phyloP scores from a whole-genome alignment of 129 eudicot genomes.

The Kitagawia praeruptora region DNA sequence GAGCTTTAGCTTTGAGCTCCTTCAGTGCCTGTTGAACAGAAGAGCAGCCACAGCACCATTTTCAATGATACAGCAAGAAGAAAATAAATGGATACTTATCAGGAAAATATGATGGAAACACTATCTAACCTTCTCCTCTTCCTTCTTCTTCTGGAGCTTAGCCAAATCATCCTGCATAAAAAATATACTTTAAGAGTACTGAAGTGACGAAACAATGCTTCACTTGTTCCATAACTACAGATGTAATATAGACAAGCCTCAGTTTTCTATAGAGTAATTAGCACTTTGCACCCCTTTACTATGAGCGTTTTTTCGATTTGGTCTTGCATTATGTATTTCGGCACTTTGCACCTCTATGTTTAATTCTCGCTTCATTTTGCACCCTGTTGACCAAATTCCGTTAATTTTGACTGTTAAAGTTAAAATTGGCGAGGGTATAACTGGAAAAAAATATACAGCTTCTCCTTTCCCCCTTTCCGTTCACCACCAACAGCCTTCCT shows the following conservation, averaged over 20 bases:
- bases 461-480: too few relatives aligned
- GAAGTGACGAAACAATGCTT: neutral
- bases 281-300: too few relatives aligned
- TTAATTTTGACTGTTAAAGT: too few relatives aligned
- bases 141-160: conserved; percentile 76
- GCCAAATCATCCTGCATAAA: conserved; percentile 61
- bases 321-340: too few relatives aligned
- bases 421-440: too few relatives aligned
- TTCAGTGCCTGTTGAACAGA: conserved; percentile 45
- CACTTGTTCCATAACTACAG: neutral
- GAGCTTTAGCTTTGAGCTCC: conserved; percentile 25
- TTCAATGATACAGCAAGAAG: neutral
- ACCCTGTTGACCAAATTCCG: too few relatives aligned
- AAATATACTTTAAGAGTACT: neutral
- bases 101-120: neutral
- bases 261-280: too few relatives aligned
- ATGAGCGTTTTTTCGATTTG: too few relatives aligned
- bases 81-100: neutral
- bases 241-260: neutral
- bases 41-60: neutral
- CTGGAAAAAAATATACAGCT: too few relatives aligned
- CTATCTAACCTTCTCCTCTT: conserved; percentile 65
- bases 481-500: too few relatives aligned
- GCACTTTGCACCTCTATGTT: too few relatives aligned
- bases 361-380: too few relatives aligned